Evolutionary conservation across 805 yeast genomes (phyloP).

Genomic region (Candida oleophila): DNA sequence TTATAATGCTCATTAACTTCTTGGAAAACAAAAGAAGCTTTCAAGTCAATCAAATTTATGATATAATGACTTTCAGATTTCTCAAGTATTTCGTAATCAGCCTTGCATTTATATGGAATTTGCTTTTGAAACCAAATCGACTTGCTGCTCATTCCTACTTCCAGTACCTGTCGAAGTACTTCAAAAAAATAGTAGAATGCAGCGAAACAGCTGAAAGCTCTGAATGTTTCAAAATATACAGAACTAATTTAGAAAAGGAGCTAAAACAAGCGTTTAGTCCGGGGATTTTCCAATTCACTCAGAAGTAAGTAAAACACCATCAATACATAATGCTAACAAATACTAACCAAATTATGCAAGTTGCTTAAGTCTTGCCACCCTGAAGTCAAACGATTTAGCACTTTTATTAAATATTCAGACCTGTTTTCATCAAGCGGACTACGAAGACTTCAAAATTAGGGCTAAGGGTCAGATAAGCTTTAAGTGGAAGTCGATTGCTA

Average conservation of each 20-base stretch:
- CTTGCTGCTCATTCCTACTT: slow-evolving; percentile 1
- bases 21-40: too few species aligned
- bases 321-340: not conserved
- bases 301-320: not conserved
- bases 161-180: slow-evolving; percentile 9
- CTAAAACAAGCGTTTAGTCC: not conserved
- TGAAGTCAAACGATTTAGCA: slow-evolving; percentile 16
- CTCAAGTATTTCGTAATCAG: slow-evolving; percentile 3
- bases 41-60: not conserved
- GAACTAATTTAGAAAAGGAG: slow-evolving; percentile 10
- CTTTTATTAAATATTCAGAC: slow-evolving; percentile 21
- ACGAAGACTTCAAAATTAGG: slow-evolving; percentile 1
- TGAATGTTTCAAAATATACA: slow-evolving; percentile 15
- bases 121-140: not conserved
- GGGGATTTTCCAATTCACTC: not conserved
- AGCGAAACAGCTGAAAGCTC: slow-evolving; percentile 17
- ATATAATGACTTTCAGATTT: not conserved
- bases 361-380: slow-evolving; percentile 16
- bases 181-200: slow-evolving; percentile 15
- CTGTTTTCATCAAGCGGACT: slow-evolving; percentile 22
- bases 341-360: slow-evolving; percentile 4
- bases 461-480: not conserved
- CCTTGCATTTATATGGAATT: not conserved
- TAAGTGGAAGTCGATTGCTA: not conserved
- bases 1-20: too few species aligned